A percentile compares a stretch with the other conserved stretches of the same genome.
Conservation (phyloP, 305 asterid genomes). For the Fraxinus angustifolia region DNA sequence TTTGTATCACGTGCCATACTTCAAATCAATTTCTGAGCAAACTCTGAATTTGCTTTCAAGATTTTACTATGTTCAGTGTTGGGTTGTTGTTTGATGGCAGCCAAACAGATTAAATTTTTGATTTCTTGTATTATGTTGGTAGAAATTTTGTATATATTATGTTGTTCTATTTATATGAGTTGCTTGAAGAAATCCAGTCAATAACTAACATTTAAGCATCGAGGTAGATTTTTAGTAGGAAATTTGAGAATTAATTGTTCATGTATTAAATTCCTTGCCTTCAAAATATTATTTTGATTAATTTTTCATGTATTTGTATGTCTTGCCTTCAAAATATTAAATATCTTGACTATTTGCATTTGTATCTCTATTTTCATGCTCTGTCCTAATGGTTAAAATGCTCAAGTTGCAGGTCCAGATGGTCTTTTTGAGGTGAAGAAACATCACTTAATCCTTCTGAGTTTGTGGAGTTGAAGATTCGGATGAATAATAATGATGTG, state of each 20-base stretch:
- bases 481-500: constrained; percentile 23
- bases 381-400: not conserved
- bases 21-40: no score
- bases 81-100: not conserved
- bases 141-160: not conserved
- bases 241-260: not conserved
- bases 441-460: constrained; percentile 30
- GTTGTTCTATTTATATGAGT: not conserved
- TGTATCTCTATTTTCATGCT: not conserved
- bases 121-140: not conserved
- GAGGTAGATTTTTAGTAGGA: not conserved
- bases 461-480: not conserved
- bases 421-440: constrained; percentile 61
- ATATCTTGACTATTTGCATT: not conserved
- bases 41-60: not conserved
- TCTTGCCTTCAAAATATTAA: no score
- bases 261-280: not conserved
- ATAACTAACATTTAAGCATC: not conserved
- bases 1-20: no score
- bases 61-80: not conserved
- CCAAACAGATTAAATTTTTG: not conserved
- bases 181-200: not conserved
- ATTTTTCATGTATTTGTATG: not conserved
- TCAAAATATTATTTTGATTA: not conserved
- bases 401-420: constrained; percentile 53